phyloP scores from a whole-genome alignment of 495 filamentous ascomycete genomes.

The Annulohypoxylon bovei region DNA sequence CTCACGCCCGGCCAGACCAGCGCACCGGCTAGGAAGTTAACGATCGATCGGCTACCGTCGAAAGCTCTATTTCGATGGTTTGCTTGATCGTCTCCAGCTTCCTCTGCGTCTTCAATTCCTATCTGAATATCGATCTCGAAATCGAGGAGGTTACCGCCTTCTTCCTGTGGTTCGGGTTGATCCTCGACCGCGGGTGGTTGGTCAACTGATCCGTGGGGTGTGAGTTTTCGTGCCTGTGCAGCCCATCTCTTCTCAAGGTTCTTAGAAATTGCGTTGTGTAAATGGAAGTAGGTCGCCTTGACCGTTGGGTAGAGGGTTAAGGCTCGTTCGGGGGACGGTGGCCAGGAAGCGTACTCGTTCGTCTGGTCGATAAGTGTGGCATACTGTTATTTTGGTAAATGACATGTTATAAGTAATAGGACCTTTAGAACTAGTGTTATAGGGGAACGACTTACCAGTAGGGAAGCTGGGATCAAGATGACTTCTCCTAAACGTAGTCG shows the following conservation, averaged over 20 bases:
- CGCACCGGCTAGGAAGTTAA: constrained; percentile 53
- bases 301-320: constrained; percentile 74
- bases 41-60: constrained; percentile 14
- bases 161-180: constrained; percentile 30
- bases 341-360: constrained; percentile 63
- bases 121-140: constrained; percentile 41
- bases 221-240: constrained; percentile 12
- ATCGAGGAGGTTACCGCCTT: constrained; percentile 38
- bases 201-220: constrained; percentile 45
- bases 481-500: constrained; percentile 46
- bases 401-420: constrained; percentile 2
- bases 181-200: constrained; percentile 51
- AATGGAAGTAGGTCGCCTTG: constrained; percentile 70
- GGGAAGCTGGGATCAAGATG: constrained; percentile 47
- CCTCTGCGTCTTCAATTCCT: constrained; percentile 20
- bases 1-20: constrained; percentile 55
- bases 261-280: constrained; percentile 72
- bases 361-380: constrained; percentile 39
- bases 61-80: constrained; percentile 34
- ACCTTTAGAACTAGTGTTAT: background rate
- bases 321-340: constrained; percentile 76
- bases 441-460: constrained; percentile 45
- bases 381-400: constrained; percentile 33
- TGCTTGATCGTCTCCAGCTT: constrained; percentile 11
- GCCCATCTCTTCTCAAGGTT: constrained; percentile 69